A percentile compares a stretch with the other conserved stretches of the same genome.
phyloP scores from a whole-genome alignment of 1,139 yeast species.

The Blastobotrys arbuscula region DNA sequence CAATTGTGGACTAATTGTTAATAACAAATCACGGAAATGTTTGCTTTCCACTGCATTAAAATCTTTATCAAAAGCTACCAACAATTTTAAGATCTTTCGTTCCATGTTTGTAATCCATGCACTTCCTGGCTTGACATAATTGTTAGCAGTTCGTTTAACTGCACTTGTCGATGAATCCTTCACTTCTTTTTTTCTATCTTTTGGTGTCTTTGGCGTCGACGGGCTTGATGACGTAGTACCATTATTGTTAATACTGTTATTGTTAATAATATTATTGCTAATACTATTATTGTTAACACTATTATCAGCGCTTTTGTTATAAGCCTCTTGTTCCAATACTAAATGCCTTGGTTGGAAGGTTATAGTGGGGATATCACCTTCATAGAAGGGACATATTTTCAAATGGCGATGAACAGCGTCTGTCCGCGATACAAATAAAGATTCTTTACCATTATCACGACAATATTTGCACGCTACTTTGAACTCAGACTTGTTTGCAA shows the following conservation, averaged over 20 bases:
- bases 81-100: constrained; percentile 9
- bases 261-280: background rate
- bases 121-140: background rate
- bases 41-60: constrained; percentile 11
- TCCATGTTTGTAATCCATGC: constrained; percentile 13
- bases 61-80: constrained; percentile 11
- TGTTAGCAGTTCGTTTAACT: background rate
- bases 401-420: constrained; percentile 15
- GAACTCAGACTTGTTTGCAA: constrained; percentile 15
- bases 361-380: constrained; percentile 14
- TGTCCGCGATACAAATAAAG: constrained; percentile 15
- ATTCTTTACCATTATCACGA: constrained; percentile 13
- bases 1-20: constrained; percentile 10
- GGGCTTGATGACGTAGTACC: background rate
- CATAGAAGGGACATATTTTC: constrained; percentile 10
- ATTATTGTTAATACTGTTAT: background rate
- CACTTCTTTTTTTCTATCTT: background rate
- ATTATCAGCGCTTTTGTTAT: too few species aligned
- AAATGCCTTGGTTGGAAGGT: constrained; percentile 9
- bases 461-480: constrained; percentile 16
- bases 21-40: constrained; percentile 12
- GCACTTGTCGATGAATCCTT: background rate
- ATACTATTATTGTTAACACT: background rate
- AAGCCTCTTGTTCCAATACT: background rate
- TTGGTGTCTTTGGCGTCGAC: background rate